Conservation (phyloP, 1,284 basidiomycete genomes). For the Heimioporus retisporus region DNA sequence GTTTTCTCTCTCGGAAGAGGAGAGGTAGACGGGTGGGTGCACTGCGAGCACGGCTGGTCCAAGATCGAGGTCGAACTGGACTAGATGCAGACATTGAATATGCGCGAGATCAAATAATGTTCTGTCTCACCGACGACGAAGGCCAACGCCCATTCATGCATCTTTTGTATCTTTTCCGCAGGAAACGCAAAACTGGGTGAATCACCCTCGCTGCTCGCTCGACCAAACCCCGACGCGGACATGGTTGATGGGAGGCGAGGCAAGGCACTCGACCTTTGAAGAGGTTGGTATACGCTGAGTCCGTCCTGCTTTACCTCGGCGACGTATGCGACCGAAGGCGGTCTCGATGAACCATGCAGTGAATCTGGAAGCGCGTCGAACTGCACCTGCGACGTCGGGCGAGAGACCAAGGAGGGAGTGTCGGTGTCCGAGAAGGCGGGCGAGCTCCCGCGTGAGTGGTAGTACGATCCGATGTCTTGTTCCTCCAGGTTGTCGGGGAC, state of each 20-base stretch:
- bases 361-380: constrained; percentile 7
- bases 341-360: constrained; percentile 29
- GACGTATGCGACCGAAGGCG: constrained; percentile 36
- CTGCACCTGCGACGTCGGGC: constrained; percentile 1
- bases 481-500: constrained; percentile 33
- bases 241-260: constrained; percentile 39
- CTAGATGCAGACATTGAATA: constrained; percentile 47
- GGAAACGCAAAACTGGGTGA: constrained; percentile 52
- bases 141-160: constrained; percentile 84
- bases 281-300: constrained; percentile 13
- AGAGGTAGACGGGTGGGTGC: constrained; percentile 73
- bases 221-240: not conserved
- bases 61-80: constrained; percentile 90
- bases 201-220: constrained; percentile 10
- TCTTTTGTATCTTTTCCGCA: constrained; percentile 55
- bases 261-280: constrained; percentile 54
- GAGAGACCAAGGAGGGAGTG: constrained; percentile 18
- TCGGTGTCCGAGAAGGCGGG: constrained; percentile 37
- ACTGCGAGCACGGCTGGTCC: constrained; percentile 86
- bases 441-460: constrained; percentile 38
- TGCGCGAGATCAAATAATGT: not conserved
- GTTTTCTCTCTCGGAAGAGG: constrained; percentile 79
- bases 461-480: constrained; percentile 43
- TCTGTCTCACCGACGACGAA: constrained; percentile 73
- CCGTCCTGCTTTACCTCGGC: constrained; percentile 21